phyloP scores from a whole-genome alignment of 2,329 filamentous ascomycete genomes.

The Phoma sp. region DNA sequence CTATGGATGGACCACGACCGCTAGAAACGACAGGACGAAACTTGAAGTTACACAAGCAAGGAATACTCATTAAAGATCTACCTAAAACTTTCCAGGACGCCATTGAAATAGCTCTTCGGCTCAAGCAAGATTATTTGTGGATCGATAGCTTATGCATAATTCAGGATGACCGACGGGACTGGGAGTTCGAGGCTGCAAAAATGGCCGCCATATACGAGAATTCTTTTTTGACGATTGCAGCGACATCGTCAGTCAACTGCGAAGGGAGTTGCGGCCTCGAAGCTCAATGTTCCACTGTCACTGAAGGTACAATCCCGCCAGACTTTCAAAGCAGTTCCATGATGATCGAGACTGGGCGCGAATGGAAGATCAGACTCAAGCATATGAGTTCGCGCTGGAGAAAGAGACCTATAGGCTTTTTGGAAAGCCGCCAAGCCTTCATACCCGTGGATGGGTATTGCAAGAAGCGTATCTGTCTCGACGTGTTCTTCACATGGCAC shows the following conservation, averaged over 20 bases:
- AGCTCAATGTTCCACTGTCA: background rate
- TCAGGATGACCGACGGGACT: slow-evolving; percentile 2
- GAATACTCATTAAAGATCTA: background rate
- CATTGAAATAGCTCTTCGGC: background rate
- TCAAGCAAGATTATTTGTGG: background rate
- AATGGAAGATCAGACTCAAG: background rate
- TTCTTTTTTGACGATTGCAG: slow-evolving; percentile 1
- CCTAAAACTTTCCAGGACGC: background rate
- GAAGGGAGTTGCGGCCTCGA: background rate
- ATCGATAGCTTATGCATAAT: slow-evolving; percentile 12
- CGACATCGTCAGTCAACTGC: background rate
- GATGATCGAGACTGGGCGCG: background rate
- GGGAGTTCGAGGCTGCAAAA: background rate
- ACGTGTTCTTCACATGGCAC: background rate
- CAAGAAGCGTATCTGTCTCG: background rate
- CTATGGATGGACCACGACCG: background rate
- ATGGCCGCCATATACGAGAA: slow-evolving; percentile 5
- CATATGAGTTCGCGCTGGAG: no score
- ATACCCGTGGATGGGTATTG: background rate
- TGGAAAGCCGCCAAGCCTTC: background rate
- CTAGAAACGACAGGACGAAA: background rate
- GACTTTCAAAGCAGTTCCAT: background rate
- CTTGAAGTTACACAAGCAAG: background rate
- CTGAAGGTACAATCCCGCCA: background rate
- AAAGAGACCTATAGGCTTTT: background rate